Base-by-base conservation (phyloP, 139 green algal species). In the Chlamydomonas incerta region DNA sequence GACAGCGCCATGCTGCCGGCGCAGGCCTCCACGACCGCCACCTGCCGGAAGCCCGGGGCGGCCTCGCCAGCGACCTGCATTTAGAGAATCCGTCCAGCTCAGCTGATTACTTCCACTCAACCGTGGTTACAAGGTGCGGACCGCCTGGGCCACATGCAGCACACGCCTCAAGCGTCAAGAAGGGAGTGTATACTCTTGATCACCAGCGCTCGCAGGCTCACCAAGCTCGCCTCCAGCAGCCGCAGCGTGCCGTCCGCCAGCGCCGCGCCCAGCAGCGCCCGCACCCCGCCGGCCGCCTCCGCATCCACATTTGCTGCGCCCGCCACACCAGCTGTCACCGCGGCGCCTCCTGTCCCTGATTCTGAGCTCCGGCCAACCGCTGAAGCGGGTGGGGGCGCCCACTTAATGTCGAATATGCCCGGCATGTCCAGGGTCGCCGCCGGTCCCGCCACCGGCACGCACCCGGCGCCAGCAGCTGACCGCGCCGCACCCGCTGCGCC, bases 381-480 rank as follows among this genome's bases (percentile, higher is more conserved):
- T 68, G 33, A 41, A 52, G 29, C 10, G 31, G n/a, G 41, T 68
- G 67, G 8, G 3, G 63, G 72, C 21, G 33, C 26, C 91, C 91
- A 94, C 33, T 93, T 91, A 33, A 93, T 68, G 75, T 94, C 91
- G 63, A 94, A 93, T 28, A 94, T 88, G 4, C 91, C 91, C 37
- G 91, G 85, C 29, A 93, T 62, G n/a, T 92, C 88, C n/a, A 87
- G 5, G 77, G 41, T 66, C 55, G 65, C 50, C 72, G 41, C 71
- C 14, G 13, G 20, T 24, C 26, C 79, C 57, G 15, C 50, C 67
- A 34, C 31, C 9, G 37, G 10, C 23, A 14, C 1, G 41, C 65
- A 52, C 37, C 50, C 72, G 41, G 24, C 67, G 60, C 33, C 46
- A 28, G n/a, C 62, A 33, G 57, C 26, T 41, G 26, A 31, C 31